Percentiles rank a stretch among this genome's conserved stretches.
These are phyloP conservation scores for Berkeleyomyces basicola DNA, from an alignment of 2,329 filamentous ascomycete species.

Conservation along the genomic window DNA sequence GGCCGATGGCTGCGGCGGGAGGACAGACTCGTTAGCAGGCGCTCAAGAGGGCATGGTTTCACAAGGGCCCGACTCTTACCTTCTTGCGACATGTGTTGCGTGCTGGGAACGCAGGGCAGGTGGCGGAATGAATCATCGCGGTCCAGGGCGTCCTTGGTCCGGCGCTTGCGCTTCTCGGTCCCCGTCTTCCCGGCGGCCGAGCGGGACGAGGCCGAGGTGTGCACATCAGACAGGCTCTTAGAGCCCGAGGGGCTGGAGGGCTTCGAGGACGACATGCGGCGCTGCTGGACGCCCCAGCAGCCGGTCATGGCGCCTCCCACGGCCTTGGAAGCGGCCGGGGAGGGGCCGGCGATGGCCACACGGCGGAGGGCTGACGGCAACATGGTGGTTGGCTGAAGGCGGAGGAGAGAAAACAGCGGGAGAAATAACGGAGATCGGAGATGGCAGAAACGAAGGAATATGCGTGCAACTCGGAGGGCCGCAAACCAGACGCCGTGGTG, in stretches of 20 bases:
- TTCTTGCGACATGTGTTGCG: constrained; percentile 51
- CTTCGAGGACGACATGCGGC: constrained; percentile 44
- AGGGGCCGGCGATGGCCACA: constrained; percentile 23
- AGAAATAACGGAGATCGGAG: not conserved
- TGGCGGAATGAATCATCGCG: constrained; percentile 33
- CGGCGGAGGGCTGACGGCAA: constrained; percentile 40
- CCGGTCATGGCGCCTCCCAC: constrained; percentile 23
- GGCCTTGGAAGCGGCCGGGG: constrained; percentile 22
- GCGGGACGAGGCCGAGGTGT: constrained; percentile 28
- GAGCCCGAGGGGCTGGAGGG: constrained; percentile 43
- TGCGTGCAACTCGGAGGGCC: constrained; percentile 3
- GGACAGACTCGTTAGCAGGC: constrained; percentile 14
- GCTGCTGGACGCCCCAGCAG: constrained; percentile 29
- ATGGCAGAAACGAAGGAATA: constrained; percentile 8
- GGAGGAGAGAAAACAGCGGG: constrained; percentile 11
- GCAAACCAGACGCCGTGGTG: not conserved
- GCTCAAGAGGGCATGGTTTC: not conserved
- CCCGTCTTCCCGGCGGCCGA: constrained; percentile 27
- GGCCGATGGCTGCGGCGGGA: constrained; percentile 51
- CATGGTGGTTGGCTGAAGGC: constrained; percentile 23
- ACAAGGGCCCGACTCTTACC: constrained; percentile 28
- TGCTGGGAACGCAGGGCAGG: constrained; percentile 59
- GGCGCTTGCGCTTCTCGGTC: constrained; percentile 41
- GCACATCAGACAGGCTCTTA: constrained; percentile 25
- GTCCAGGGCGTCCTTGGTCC: constrained; percentile 34